A percentile compares a stretch with the other conserved stretches of the same genome.
Evolutionary conservation across 2,329 filamentous ascomycete genomes (phyloP).

Genomic region (Paraphaeosphaeria sporulosa): DNA sequence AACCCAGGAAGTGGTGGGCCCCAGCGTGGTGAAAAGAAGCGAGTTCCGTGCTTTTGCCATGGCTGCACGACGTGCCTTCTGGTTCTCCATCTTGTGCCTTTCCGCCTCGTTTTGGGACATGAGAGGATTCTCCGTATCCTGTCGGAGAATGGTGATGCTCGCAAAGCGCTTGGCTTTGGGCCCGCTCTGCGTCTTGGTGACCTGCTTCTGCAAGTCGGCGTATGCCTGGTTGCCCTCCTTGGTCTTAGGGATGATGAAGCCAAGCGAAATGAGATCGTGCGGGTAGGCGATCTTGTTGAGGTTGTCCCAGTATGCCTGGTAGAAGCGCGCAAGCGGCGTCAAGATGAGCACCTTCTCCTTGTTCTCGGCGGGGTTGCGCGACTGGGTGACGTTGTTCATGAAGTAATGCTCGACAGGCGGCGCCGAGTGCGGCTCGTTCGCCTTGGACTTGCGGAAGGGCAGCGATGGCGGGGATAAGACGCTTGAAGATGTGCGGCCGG

Average conservation of each 20-base stretch:
- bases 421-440: constrained; percentile 65
- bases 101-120: constrained; percentile 84
- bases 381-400: constrained; percentile 92
- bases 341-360: constrained; percentile 88
- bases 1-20: constrained; percentile 92
- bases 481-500: constrained; percentile 68
- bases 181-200: constrained; percentile 85
- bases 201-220: constrained; percentile 80
- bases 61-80: constrained; percentile 82
- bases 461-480: constrained; percentile 77
- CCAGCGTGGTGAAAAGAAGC: constrained; percentile 91
- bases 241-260: constrained; percentile 94
- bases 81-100: constrained; percentile 89
- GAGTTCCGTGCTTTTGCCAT: constrained; percentile 96
- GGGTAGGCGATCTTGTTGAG: constrained; percentile 84
- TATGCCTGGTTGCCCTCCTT: constrained; percentile 91
- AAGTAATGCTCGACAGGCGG: constrained; percentile 92
- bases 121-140: constrained; percentile 89
- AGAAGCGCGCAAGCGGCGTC: constrained; percentile 92
- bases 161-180: constrained; percentile 84
- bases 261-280: constrained; percentile 91
- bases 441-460: constrained; percentile 72
- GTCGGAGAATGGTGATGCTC: constrained; percentile 90
- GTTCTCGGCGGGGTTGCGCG: constrained; percentile 76
- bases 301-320: constrained; percentile 95